Conservation (phyloP, 768 basidiomycete genomes). For the Asterophora lycoperdoides region DNA sequence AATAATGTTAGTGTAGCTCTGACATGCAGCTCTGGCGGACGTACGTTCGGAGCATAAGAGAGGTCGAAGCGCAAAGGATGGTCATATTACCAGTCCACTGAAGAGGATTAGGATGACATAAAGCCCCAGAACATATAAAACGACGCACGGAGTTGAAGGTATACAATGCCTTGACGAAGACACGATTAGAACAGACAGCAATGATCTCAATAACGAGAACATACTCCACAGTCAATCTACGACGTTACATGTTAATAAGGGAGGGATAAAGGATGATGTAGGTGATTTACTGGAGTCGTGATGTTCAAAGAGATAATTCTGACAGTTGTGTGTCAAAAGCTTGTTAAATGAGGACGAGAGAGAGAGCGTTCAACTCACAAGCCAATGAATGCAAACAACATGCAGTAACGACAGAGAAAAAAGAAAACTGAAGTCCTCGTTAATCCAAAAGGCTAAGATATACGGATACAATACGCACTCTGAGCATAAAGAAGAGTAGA, state of each 20-base stretch:
- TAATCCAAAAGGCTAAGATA: constrained; percentile 1
- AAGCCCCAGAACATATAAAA: not conserved
- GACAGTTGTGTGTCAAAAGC: not conserved
- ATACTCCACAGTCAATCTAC: constrained; percentile 58
- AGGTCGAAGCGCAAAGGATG: constrained; percentile 61
- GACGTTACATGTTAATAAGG: constrained; percentile 11
- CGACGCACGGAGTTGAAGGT: constrained; percentile 60
- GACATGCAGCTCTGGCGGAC: constrained; percentile 15
- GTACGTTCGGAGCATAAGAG: constrained; percentile 68
- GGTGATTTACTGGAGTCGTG: constrained; percentile 36
- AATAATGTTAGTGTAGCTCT: constrained; percentile 5
- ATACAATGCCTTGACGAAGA: constrained; percentile 47
- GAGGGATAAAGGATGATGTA: not conserved
- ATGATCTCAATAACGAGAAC: constrained; percentile 18
- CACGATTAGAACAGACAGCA: not conserved
- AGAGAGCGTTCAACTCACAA: constrained; percentile 46
- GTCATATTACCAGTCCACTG: constrained; percentile 65
- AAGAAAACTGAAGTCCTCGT: constrained; percentile 47
- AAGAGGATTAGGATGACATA: not conserved
- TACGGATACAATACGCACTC: constrained; percentile 16
- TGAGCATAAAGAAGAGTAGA: constrained; percentile 2
- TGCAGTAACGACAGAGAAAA: constrained; percentile 69
- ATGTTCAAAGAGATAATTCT: constrained; percentile 60
- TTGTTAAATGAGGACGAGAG: not conserved
- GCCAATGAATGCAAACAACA: constrained; percentile 61